phyloP scores from a whole-genome alignment of 441 rosid species.

The Daphne laureola region DNA sequence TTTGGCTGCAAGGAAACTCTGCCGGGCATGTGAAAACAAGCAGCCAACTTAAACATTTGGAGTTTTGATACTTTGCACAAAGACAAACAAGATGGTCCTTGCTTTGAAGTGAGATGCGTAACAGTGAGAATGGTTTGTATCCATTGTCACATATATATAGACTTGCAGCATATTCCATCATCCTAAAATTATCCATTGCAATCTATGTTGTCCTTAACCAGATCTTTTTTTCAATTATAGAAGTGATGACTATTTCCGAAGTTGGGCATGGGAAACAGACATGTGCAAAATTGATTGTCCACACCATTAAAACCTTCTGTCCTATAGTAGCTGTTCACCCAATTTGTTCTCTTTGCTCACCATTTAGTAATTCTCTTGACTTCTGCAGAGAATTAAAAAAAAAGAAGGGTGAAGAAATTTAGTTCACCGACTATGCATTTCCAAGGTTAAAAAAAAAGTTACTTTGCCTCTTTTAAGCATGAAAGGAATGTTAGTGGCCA shows the following conservation, averaged over 20 bases:
- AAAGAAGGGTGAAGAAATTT: slow-evolving; percentile 4
- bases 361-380: slow-evolving; percentile 13
- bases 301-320: slow-evolving; percentile 17
- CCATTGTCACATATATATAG: slow-evolving; percentile 22
- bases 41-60: slow-evolving; percentile 27
- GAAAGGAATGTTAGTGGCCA: not conserved
- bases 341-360: slow-evolving; percentile 5
- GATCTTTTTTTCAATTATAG: slow-evolving; percentile 11
- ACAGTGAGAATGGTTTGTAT: slow-evolving; percentile 13
- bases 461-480: not conserved
- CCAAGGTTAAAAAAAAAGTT: not conserved
- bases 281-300: slow-evolving; percentile 18
- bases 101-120: slow-evolving; percentile 7
- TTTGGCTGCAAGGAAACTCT: slow-evolving; percentile 25
- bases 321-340: slow-evolving; percentile 16
- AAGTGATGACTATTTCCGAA: slow-evolving; percentile 16
- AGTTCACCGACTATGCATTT: not conserved
- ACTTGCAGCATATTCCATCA: slow-evolving; percentile 10
- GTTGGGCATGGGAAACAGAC: slow-evolving; percentile 24
- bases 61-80: slow-evolving; percentile 7
- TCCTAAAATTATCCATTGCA: slow-evolving; percentile 15
- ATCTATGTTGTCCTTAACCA: slow-evolving; percentile 25
- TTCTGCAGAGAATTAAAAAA: slow-evolving; percentile 10
- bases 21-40: slow-evolving; percentile 20
- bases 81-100: slow-evolving; percentile 12